Evolutionary conservation across 2,329 filamentous ascomycete genomes (phyloP), one percentile per base, ranked within the genome.

Genomic region (Pyricularia grisea): DNA sequence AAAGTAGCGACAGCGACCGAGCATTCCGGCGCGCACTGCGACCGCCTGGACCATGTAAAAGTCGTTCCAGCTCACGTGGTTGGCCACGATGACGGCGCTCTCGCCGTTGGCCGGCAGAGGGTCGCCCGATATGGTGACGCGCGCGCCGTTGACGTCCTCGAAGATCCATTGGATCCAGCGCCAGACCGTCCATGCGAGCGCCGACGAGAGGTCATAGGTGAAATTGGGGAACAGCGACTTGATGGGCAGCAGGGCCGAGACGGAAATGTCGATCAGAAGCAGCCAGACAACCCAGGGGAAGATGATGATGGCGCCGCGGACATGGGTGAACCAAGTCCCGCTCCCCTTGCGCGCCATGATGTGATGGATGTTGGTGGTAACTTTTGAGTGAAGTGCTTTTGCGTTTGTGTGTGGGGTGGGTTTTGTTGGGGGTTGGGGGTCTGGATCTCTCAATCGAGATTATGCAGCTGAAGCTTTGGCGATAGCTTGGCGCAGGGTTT

Each of bases 31-130:
- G 61, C 79, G 79, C 66, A 83, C 73, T 17, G 87, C 87, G 61
- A 88, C 76, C 55, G 82, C 82, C 76, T 90, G 86, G 71, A 89
- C 85, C 80, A 88, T 83, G 78, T 88, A 90, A 74, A 90, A 88
- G 76, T 89, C 87, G 69, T 82, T 80, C 87, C 87, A 89, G 67
- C 81, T 81, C 58, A 88, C 82, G 76, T 89, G 87, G 74, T 89
- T 88, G 68, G 82, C 79, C 68, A 89, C 78, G 36, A 89, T 84
- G 68, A 90, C 83, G 68, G 86, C 87, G 30, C 83, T 87, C 76
- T 90, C 87, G n/a, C 79, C 80, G 60, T 17, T 28, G 12, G 70
- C 68, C 1, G 84, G 85, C 10, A 88, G 76, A 1, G 73, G 70
- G 71, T 86, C 83, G 20, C 86, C 86, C 9, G 85, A 85, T 33